A percentile compares a stretch with the other conserved stretches of the same genome.
phyloP scores from a whole-genome alignment of 805 yeast species.

The Metschnikowia gruessii region DNA sequence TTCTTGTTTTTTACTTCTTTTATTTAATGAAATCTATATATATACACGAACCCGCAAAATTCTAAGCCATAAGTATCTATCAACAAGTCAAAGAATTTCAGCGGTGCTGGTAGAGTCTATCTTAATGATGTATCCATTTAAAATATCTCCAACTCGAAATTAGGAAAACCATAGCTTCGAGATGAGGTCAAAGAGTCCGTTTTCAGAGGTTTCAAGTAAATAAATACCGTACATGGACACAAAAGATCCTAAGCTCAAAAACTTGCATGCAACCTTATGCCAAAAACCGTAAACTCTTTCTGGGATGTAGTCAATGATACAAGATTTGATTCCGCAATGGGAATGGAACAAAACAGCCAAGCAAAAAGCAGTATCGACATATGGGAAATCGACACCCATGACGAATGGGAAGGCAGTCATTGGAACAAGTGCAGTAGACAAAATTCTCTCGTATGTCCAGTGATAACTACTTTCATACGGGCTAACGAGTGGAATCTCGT shows the following conservation, averaged over 20 bases:
- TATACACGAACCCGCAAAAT: not conserved
- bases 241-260: constrained; percentile 70
- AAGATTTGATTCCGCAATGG: constrained; percentile 83
- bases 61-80: not conserved
- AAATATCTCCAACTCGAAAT: not conserved
- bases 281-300: constrained; percentile 76
- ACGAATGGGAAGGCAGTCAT: constrained; percentile 71
- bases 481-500: constrained; percentile 57
- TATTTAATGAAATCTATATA: not conserved
- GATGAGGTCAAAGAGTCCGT: constrained; percentile 71
- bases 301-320: constrained; percentile 92
- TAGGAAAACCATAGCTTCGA: constrained; percentile 58
- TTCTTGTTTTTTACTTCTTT: not conserved
- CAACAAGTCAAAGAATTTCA: not conserved
- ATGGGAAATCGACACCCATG: constrained; percentile 66
- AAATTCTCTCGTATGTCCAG: constrained; percentile 84
- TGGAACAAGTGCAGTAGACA: constrained; percentile 74
- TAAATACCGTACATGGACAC: constrained; percentile 78
- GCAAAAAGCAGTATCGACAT: constrained; percentile 69
- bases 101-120: not conserved
- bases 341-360: constrained; percentile 69
- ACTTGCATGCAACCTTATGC: constrained; percentile 63
- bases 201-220: constrained; percentile 72
- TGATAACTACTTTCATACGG: constrained; percentile 81
- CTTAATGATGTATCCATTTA: not conserved